A percentile compares a stretch with the other conserved stretches of the same genome.
Evolutionary conservation across 2,329 filamentous ascomycete genomes (phyloP).

Genomic region (Stromatinia cepivora): DNA sequence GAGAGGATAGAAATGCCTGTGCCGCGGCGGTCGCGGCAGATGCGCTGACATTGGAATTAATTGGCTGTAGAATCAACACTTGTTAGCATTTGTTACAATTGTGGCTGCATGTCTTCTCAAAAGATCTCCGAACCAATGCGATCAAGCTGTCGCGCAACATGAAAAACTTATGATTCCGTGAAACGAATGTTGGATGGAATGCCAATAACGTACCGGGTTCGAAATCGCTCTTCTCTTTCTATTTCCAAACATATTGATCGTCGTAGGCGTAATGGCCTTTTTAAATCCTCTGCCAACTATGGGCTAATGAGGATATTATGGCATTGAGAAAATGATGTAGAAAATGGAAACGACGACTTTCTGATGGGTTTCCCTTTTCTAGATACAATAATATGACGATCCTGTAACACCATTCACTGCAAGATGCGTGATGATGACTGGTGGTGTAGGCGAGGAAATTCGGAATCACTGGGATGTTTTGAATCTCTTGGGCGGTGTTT

Average conservation of each 20-base stretch:
- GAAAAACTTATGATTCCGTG: not conserved
- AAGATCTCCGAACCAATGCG: constrained; percentile 11
- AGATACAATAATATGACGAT: not conserved
- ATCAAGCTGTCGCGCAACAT: constrained; percentile 14
- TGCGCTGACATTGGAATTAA: constrained; percentile 64
- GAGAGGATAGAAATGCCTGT: constrained; percentile 73
- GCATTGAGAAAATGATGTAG: constrained; percentile 32
- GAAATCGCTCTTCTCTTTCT: constrained; percentile 44
- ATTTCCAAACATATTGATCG: constrained; percentile 41
- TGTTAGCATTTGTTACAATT: constrained; percentile 32
- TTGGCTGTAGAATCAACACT: constrained; percentile 50
- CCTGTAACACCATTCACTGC: not conserved
- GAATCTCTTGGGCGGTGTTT: not conserved
- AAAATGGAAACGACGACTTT: constrained; percentile 15
- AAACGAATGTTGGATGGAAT: constrained; percentile 27
- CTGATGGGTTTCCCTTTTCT: not conserved
- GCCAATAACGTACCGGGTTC: constrained; percentile 44
- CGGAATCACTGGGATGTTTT: constrained; percentile 22
- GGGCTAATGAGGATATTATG: constrained; percentile 40
- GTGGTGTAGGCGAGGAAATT: constrained; percentile 25
- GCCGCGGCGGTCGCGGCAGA: constrained; percentile 78
- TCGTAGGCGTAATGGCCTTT: constrained; percentile 28
- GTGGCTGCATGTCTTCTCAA: constrained; percentile 17
- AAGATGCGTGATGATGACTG: constrained; percentile 21
- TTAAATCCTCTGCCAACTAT: constrained; percentile 39